Evolutionary conservation across 768 basidiomycete species (phyloP), one percentile per base, ranked within the genome.

Genomic region (Mycena leptocephala): DNA sequence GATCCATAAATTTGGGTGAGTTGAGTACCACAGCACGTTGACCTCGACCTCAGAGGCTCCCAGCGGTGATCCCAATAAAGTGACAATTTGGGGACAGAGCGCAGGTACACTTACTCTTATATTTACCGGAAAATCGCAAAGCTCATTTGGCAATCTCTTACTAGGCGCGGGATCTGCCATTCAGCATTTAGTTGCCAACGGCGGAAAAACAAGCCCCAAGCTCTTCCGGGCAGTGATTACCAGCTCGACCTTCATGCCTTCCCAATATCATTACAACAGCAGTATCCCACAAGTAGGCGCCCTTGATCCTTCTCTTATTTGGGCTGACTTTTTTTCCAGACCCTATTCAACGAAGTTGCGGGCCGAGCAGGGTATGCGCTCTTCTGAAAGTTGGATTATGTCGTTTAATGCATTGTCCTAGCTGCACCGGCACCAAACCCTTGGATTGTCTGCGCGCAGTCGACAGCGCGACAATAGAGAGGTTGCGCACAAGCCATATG

Each of bases 61-160:
- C 18, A 46, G 59, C 1, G 88, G 88, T 2, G 85, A 88, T 70
- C 86, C 87, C 3, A n/a, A 56, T 1, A 78, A 80, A 70, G 88
- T 88, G 26, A 84, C 87, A 2, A 87, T 89, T 16, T 88, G 86
- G 87, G 88, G 88, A 2, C 79, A 87, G 78, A 88, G 86, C 5
- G 85, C 86, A 46, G 87, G 88, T 18, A 84, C 85, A n/a, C n/a
- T n/a, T n/a, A n/a, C n/a, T n/a, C n/a, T n/a, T n/a, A n/a, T n/a
- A n/a, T n/a, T n/a, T n/a, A n/a, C n/a, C n/a, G n/a, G n/a, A n/a
- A n/a, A n/a, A n/a, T n/a, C n/a, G n/a, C n/a, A n/a, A n/a, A n/a
- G n/a, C n/a, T n/a, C n/a, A n/a, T n/a, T n/a, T n/a, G n/a, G n/a
- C n/a, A n/a, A n/a, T n/a, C n/a, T n/a, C n/a, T n/a, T n/a, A n/a